Evolutionary conservation across 2,329 filamentous ascomycete genomes (phyloP).

Genomic region (Aspergillus niger): DNA sequence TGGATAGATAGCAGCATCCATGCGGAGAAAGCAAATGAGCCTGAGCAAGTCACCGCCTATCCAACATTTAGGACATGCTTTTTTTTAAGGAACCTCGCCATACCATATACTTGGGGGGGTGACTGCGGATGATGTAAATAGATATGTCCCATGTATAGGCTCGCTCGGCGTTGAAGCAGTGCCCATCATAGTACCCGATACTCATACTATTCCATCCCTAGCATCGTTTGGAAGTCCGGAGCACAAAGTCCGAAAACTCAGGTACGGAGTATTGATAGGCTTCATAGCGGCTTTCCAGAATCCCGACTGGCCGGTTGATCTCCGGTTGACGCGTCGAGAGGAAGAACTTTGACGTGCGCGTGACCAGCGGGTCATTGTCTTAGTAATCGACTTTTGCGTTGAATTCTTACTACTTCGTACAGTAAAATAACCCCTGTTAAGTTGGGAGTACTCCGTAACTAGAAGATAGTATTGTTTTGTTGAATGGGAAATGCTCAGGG

Average conservation of each 20-base stretch:
- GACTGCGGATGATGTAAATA: no score
- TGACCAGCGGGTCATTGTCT: constrained; percentile 23
- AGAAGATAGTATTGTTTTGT: no score
- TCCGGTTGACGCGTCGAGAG: constrained; percentile 17
- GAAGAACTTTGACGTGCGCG: constrained; percentile 17
- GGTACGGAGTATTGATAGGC: not conserved
- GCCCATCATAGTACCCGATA: no score
- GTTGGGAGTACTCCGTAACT: no score
- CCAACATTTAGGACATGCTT: no score
- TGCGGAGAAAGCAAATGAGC: not conserved
- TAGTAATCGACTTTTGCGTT: not conserved
- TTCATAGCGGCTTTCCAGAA: constrained; percentile 1
- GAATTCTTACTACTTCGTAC: no score
- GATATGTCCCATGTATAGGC: no score
- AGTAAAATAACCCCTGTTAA: no score
- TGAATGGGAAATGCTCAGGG: not conserved
- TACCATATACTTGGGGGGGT: no score
- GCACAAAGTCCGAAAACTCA: not conserved
- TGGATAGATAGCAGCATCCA: not conserved
- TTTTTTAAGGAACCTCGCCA: no score
- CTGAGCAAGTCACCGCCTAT: no score
- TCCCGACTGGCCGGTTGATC: constrained; percentile 17
- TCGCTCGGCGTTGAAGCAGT: no score
- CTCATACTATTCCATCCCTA: not conserved
- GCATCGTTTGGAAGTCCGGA: not conserved